A percentile compares a stretch with the other conserved stretches of the same genome.
Evolutionary conservation across 1,284 basidiomycete genomes (phyloP).

Genomic region (Cutaneotrichosporon sp.): DNA sequence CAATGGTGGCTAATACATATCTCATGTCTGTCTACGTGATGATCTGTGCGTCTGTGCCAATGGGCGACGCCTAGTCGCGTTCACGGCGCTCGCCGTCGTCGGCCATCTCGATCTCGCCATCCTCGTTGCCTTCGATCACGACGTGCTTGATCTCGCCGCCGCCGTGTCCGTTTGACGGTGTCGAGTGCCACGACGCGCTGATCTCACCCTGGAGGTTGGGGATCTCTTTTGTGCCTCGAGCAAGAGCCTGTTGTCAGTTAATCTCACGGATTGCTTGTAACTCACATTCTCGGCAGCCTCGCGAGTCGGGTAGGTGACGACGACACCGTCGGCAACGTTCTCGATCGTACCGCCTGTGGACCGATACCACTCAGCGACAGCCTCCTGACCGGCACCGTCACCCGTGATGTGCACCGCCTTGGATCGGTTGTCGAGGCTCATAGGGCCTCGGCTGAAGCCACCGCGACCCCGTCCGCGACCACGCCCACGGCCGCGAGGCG

Average conservation of each 20-base stretch:
- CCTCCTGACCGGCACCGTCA: conserved; percentile 48
- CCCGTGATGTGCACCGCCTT: conserved; percentile 72
- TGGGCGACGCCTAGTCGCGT: conserved; percentile 5
- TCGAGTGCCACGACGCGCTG: conserved; percentile 29
- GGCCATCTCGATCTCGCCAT: conserved; percentile 11
- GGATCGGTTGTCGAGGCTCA: conserved; percentile 87
- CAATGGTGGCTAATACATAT: neutral
- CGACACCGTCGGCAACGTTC: conserved; percentile 16
- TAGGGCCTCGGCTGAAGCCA: conserved; percentile 53
- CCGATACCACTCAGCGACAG: conserved; percentile 76
- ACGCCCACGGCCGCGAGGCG: conserved; percentile 57
- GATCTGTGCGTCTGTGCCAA: too few species aligned
- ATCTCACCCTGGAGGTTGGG: conserved; percentile 21
- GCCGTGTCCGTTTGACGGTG: conserved; percentile 3
- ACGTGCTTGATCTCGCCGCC: neutral
- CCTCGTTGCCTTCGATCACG: neutral
- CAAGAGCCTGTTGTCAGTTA: conserved; percentile 27
- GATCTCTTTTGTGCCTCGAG: conserved; percentile 37
- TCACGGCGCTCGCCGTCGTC: conserved; percentile 15
- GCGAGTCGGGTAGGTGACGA: conserved; percentile 39
- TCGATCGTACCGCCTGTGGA: conserved; percentile 50
- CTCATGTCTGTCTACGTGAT: neutral
- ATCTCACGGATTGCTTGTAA: neutral
- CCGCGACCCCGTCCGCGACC: conserved; percentile 55
- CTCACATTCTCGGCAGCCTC: conserved; percentile 46